phyloP scores from a whole-genome alignment of 75 land plant species.

The Adiantum capillusveneris region DNA sequence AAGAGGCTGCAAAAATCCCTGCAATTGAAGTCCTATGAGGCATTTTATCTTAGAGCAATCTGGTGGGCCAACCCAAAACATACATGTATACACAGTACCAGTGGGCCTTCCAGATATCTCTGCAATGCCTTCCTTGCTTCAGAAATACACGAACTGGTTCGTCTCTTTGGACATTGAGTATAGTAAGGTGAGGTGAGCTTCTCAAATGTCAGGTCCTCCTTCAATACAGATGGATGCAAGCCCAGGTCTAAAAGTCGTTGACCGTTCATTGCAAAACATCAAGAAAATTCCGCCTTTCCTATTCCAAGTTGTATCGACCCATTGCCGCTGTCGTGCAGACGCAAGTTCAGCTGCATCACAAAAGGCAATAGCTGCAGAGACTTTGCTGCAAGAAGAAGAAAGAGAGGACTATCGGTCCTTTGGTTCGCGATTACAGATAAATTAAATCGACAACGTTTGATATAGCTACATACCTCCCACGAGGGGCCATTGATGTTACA shows the following conservation, averaged over 20 bases:
- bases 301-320: constrained; percentile 5
- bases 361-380: constrained; percentile 15
- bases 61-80: no score
- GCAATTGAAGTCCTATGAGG: no score
- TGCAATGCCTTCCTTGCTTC: no score
- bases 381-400: constrained; percentile 12
- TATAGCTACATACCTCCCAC: constrained; percentile 32
- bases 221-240: constrained; percentile 13
- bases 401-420: not conserved
- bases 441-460: no score
- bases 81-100: no score
- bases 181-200: no score
- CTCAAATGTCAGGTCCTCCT: not conserved
- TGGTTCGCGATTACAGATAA: not conserved
- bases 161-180: no score
- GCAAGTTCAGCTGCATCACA: constrained; percentile 17
- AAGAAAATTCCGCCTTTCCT: constrained; percentile 11
- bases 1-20: no score
- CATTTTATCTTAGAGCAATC: no score
- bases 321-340: constrained; percentile 14
- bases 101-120: no score
- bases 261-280: constrained; percentile 13
- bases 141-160: no score
- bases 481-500: constrained; percentile 15
- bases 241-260: constrained; percentile 20